Evolutionary conservation across 768 basidiomycete species (phyloP).

Genomic region (Termitomyces sp.): DNA sequence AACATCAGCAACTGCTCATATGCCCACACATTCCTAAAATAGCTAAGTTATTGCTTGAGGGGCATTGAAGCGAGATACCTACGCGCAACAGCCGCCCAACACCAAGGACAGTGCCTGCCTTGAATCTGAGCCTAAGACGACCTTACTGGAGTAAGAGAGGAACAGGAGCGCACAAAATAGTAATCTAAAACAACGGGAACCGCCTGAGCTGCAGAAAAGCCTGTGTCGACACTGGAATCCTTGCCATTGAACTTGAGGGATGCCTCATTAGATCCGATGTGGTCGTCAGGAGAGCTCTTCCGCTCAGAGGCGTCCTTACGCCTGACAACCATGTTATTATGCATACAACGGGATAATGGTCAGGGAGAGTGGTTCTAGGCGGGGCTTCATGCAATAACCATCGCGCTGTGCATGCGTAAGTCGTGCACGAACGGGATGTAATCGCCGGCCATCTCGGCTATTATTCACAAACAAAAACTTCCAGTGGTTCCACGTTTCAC

Average conservation of each 20-base stretch:
- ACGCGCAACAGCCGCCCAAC: slow-evolving; percentile 85
- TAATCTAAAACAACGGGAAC: slow-evolving; percentile 36
- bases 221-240: slow-evolving; percentile 17
- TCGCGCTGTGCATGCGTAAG: background rate
- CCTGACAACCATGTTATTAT: slow-evolving; percentile 7
- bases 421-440: background rate
- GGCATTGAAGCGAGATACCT: slow-evolving; percentile 22
- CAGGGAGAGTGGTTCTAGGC: too few relatives aligned
- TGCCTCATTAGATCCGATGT: background rate
- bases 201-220: slow-evolving; percentile 25
- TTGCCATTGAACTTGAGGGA: background rate
- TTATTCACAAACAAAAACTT: background rate
- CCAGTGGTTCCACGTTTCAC: background rate
- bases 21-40: slow-evolving; percentile 66
- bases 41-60: background rate
- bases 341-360: background rate
- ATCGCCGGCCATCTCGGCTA: background rate
- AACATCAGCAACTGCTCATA: slow-evolving; percentile 71
- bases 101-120: slow-evolving; percentile 53
- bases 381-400: background rate
- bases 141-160: background rate
- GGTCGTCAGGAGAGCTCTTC: background rate
- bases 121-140: slow-evolving; percentile 9
- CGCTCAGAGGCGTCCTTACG: slow-evolving; percentile 3
- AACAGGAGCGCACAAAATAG: slow-evolving; percentile 22